Evolutionary conservation across 2,329 filamentous ascomycete species (phyloP), one percentile per base, ranked within the genome.

Genomic region (Immersiporthe knoxdaviesiana): DNA sequence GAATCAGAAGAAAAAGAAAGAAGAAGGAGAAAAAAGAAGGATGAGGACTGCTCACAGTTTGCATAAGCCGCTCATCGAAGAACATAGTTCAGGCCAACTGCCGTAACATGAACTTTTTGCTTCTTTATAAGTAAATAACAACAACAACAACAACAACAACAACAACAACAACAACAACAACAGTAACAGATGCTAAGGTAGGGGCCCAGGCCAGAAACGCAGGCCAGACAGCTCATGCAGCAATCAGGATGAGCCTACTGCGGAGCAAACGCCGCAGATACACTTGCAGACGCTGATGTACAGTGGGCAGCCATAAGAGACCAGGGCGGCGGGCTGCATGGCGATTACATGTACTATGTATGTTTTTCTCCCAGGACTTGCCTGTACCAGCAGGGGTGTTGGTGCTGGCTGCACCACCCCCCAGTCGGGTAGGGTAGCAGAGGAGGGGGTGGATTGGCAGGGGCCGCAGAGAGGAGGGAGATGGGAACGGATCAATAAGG

Each of bases 371-470:
- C 77, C 77, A 78, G 75, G 75, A 77, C 74, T 78, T 78, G 75
- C 76, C 79, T 79, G 76, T 79, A 78, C 73, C 72, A 76, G 74
- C 78, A 80, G 75, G 79, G 80, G 77, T 79, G 41, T 44, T 44
- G 61, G n/a, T n/a, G n/a, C n/a, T n/a, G n/a, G n/a, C 44, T 47
- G 44, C 44, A 47, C 21, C 37, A 56, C 44, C 64, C 60, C 69
- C 64, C n/a, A n/a, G 63, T 71, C 67, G 41, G 70, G 69, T 65
- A 68, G 69, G 68, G 67, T 66, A 56, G 63, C 62, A 66, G 66
- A 70, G 68, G 72, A 75, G 74, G 74, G 73, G 71, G 67, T 60
- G 50, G 63, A 63, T 63, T 62, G 72, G 69, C 72, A 69, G 73
- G 74, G 76, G 73, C 60, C 74, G 74, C 74, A 68, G 68, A 65